Base-by-base conservation (phyloP, 495 filamentous ascomycete species). In the Hypoxylon crocopeplum region DNA sequence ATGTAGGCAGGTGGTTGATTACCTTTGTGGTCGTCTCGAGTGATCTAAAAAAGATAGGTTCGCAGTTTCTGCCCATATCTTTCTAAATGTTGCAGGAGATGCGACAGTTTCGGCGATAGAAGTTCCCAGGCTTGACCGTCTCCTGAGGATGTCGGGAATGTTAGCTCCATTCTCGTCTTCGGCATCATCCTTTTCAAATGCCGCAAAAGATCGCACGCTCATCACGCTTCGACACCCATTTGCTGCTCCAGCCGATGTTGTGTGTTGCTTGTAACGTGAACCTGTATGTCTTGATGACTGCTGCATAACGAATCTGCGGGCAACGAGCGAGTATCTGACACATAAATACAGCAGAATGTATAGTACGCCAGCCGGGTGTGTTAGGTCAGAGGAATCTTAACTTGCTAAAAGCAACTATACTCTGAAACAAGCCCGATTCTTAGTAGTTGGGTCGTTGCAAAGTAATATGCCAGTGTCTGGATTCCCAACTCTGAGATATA, bases 41-140 rank as follows among this genome's bases (percentile, higher is more conserved):
- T 2, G n/a, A 12, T 42, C 29, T 7, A 13, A 34, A 7, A 21
- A 20, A 20, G 24, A 3, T 19, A 55, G 24, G 16, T 17, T 49
- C 48, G 42, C 54, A 15, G 44, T 59, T 45, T 55, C 45, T 15
- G 44, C 45, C 61, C 61, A 59, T 55, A 59, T 64, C 22, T 48
- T 64, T 13, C 24, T 39, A 20, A 59, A 64, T n/a, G 48, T 50
- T 7, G 30, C 17, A 22, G 61, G 61, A 11, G 61, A 64, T 13
- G 55, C 49, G 17, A 64, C 39, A 3, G 55, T 34, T 29, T 64
- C 54, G 1, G 48, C 49, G 1, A 59, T 12, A 40, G 54, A 46
- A 21, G 38, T 47, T 2, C 38, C 55, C 12, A 48, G 16, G 15
- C 49, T 59, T 10, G 54, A 20, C 19, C 37, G 42, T 24, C 42